Percentiles rank a stretch among this genome's conserved stretches.
Conservation (phyloP, 495 filamentous ascomycete species). For the Lentithecium fluviatile region DNA sequence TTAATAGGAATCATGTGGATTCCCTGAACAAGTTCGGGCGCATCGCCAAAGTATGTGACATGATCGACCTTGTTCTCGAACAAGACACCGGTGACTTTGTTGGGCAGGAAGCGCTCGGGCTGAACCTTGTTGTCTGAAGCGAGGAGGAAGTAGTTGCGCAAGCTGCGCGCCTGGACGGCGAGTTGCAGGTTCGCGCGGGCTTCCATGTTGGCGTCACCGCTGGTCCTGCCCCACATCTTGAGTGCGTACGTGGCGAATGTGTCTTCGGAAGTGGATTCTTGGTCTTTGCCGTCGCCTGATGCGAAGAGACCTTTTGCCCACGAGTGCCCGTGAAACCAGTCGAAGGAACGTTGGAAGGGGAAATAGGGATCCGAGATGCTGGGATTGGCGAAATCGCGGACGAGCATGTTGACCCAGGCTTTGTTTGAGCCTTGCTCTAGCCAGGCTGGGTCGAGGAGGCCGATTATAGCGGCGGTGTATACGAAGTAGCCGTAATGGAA, state of each 20-base stretch:
- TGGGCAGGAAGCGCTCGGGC: conserved; percentile 71
- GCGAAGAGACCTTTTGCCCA: conserved; percentile 97
- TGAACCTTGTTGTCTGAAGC: conserved; percentile 68
- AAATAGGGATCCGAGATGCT: conserved; percentile 69
- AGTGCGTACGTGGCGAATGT: conserved; percentile 76
- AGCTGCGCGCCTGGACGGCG: conserved; percentile 64
- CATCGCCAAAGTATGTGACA: conserved; percentile 85
- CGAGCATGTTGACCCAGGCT: conserved; percentile 72
- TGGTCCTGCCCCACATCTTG: conserved; percentile 88
- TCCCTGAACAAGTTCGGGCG: conserved; percentile 81
- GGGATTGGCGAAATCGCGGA: conserved; percentile 66
- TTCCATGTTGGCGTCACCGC: conserved; percentile 75
- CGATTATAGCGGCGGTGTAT: conserved; percentile 82
- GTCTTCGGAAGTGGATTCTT: conserved; percentile 91
- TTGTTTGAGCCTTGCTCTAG: conserved; percentile 59
- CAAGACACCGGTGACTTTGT: conserved; percentile 87
- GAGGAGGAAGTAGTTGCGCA: conserved; percentile 82
- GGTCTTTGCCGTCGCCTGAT: conserved; percentile 84
- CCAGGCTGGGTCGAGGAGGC: conserved; percentile 76
- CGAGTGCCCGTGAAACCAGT: conserved; percentile 94
- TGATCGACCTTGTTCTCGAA: conserved; percentile 98
- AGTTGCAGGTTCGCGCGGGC: conserved; percentile 85
- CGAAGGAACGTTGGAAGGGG: conserved; percentile 82
- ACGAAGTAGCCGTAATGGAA: conserved; percentile 94
- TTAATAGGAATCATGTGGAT: conserved; percentile 96